Conservation (phyloP, 2,329 filamentous ascomycete genomes). For the Apiospora marii region DNA sequence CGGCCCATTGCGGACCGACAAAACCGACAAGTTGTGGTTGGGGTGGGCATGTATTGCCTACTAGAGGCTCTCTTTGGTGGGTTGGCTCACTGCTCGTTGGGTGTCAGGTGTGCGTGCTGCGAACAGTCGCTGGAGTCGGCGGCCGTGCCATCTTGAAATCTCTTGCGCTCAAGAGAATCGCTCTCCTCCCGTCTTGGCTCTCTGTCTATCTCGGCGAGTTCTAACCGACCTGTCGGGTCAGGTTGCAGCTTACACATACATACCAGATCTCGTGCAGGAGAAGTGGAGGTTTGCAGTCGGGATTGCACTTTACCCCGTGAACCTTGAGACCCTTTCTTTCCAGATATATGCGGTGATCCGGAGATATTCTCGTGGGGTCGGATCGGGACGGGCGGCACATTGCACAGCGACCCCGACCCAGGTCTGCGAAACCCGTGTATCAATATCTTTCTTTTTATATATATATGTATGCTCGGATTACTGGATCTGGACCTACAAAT, state of each 20-base stretch:
- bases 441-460: neutral
- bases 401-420: constrained; percentile 1
- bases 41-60: no score
- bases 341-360: neutral
- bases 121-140: neutral
- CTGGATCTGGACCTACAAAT: neutral
- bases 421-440: neutral
- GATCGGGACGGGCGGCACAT: constrained; percentile 15
- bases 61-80: no score
- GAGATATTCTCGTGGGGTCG: constrained; percentile 17
- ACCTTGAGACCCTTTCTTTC: neutral
- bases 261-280: constrained; percentile 8
- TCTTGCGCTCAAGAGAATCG: neutral
- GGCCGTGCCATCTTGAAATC: neutral
- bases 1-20: neutral
- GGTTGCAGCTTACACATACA: constrained; percentile 8
- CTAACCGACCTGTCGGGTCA: constrained; percentile 13
- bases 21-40: neutral
- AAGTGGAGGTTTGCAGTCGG: constrained; percentile 10
- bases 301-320: constrained; percentile 5
- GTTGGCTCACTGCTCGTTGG: no score
- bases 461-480: neutral
- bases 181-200: neutral
- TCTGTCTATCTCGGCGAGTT: neutral
- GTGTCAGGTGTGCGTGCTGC: no score